Base-by-base conservation (phyloP, 2,329 filamentous ascomycete genomes). In the Phialocephala sp. region DNA sequence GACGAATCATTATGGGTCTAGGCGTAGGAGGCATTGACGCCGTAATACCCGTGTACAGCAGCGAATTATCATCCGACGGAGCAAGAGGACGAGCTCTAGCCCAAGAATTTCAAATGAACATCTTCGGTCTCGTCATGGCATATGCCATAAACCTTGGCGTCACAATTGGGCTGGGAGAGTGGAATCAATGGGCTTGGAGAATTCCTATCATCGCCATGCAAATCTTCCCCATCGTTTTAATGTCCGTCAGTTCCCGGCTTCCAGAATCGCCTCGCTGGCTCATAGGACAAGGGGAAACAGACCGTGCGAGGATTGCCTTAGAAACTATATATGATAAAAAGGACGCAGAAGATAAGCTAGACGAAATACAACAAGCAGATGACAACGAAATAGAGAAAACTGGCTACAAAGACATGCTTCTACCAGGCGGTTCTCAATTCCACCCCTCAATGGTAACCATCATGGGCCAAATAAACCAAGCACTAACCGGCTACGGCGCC, bases 51-150 rank as follows among this genome's bases (percentile, higher is more conserved):
- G 83, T 87, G 1, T 89, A 89, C 75, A 84, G 80, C 64, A 81
- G 81, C 15, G 86, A 89, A 71, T 77, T 89, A 37, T 80, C 81
- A 2, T 81, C 81, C n/a, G 86, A 88, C 71, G 83, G 82, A 58
- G 80, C 83, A 1, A 77, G 86, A 54, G 86, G 87, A 6, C 83
- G 83, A 69, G 85, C 86, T 1, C 74, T 89, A 52, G 85, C 85
- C 1, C 84, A 89, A 71, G 86, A 89, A 70, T 89, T 89, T 71
- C 86, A 89, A 73, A 84, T 82, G 74, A 89, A 89, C 69, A 88
- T 89, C 68, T 85, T 88, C 63, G 85, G 87, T 0, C 75, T 89
- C 1, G 80, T 87, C 65, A 82, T 87, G 81, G 86, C 86, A 0
- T 89, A 88, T 73, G 82, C 79, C 0, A 83, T 88, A 74, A 89